phyloP scores from a whole-genome alignment of 768 basidiomycete species.

The Galerina marginata region DNA sequence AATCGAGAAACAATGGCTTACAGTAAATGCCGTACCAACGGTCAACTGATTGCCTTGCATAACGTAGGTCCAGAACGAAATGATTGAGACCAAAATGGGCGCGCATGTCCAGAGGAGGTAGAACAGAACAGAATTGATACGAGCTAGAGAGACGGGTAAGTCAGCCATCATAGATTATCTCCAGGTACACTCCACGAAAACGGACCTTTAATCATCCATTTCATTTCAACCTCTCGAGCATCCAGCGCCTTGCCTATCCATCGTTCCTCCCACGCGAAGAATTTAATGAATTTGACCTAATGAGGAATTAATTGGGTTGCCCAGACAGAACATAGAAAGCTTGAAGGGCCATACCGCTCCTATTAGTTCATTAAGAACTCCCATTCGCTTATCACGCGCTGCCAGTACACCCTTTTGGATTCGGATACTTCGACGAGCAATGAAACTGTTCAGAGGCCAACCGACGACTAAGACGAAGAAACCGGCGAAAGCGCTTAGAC shows the following conservation, averaged over 20 bases:
- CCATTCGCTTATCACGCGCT: slow-evolving; percentile 79
- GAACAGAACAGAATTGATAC: slow-evolving; percentile 77
- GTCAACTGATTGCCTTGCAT: slow-evolving; percentile 76
- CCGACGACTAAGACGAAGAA: slow-evolving; percentile 68
- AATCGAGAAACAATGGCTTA: slow-evolving; percentile 33
- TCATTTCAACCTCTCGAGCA: slow-evolving; percentile 71
- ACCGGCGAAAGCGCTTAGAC: slow-evolving; percentile 76
- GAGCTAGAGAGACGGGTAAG: slow-evolving; percentile 42
- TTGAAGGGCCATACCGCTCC: slow-evolving; percentile 50
- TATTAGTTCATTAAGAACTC: slow-evolving; percentile 78
- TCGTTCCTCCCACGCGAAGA: slow-evolving; percentile 81
- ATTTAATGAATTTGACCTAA: slow-evolving; percentile 79
- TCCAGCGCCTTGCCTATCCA: slow-evolving; percentile 74
- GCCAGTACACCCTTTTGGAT: slow-evolving; percentile 64
- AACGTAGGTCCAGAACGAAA: slow-evolving; percentile 79
- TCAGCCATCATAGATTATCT: neutral
- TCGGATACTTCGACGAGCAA: slow-evolving; percentile 63
- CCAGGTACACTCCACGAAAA: neutral
- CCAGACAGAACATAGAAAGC: neutral
- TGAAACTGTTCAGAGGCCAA: slow-evolving; percentile 73
- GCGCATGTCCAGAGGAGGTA: slow-evolving; percentile 74
- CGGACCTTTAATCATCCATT: slow-evolving; percentile 76
- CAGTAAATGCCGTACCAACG: slow-evolving; percentile 84
- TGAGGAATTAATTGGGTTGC: neutral
- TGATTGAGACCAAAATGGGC: slow-evolving; percentile 80